These are phyloP conservation scores for Fusarium coffeatum DNA, from an alignment of 2,329 filamentous ascomycete species.

Conservation along the genomic window DNA sequence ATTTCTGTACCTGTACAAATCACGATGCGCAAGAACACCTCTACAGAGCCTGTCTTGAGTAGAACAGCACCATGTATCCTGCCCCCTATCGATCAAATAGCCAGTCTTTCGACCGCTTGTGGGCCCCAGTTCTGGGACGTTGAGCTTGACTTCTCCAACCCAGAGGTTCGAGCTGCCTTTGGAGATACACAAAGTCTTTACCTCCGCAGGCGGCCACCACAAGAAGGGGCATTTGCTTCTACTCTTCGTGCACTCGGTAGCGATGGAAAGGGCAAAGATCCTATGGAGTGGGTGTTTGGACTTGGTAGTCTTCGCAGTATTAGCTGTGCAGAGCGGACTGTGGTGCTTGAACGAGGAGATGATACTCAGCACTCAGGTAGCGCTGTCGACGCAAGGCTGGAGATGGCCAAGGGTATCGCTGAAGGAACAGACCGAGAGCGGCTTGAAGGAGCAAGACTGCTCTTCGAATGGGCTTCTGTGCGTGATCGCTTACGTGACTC, in stretches of 20 bases:
- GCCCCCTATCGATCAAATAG: constrained; percentile 73
- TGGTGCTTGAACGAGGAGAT: constrained; percentile 66
- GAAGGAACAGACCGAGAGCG: constrained; percentile 55
- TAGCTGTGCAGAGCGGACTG: constrained; percentile 74
- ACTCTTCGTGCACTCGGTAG: constrained; percentile 78
- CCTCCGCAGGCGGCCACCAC: constrained; percentile 76
- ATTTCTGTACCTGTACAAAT: constrained; percentile 79
- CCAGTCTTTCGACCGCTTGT: constrained; percentile 68
- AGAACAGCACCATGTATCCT: constrained; percentile 69
- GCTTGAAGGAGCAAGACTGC: constrained; percentile 61
- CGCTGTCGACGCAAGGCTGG: constrained; percentile 76
- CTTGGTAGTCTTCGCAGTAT: constrained; percentile 66
- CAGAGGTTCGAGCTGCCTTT: constrained; percentile 71
- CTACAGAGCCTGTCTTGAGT: constrained; percentile 54
- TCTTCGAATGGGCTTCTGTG: constrained; percentile 68
- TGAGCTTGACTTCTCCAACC: constrained; percentile 77
- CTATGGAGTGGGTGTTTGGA: constrained; percentile 81
- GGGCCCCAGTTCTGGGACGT: constrained; percentile 83
- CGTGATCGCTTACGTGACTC: constrained; percentile 52
- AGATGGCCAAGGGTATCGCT: constrained; percentile 66
- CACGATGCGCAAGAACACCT: constrained; percentile 60
- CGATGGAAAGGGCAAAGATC: constrained; percentile 49
- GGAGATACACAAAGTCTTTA: constrained; percentile 76
- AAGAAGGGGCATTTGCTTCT: constrained; percentile 76
- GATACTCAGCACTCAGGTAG: constrained; percentile 62